Percentiles rank a stretch among this genome's conserved stretches.
Conservation (phyloP, 306 rosid species). For the Sindora glabra region DNA sequence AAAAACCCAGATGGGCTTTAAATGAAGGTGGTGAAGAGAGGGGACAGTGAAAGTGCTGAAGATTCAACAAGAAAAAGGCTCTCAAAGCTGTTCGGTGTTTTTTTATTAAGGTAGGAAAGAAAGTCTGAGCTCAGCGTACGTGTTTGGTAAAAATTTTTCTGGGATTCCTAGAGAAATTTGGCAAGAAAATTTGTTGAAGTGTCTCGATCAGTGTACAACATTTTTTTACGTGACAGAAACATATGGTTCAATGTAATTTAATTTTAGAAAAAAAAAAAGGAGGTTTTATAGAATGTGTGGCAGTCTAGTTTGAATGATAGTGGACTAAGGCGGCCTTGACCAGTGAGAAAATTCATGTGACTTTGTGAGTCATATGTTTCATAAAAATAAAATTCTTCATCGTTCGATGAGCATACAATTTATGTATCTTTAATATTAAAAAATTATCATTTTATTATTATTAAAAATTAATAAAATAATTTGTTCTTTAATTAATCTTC, state of each 20-base stretch:
- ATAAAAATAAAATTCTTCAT: too few species aligned
- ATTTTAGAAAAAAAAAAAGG: conserved; percentile 7
- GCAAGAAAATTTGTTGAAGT: conserved; percentile 41
- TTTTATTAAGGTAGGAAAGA: conserved; percentile 24
- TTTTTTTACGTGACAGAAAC: conserved; percentile 13
- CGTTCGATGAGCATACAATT: too few species aligned
- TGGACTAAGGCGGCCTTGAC: too few species aligned
- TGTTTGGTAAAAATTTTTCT: conserved; percentile 39
- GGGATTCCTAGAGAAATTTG: conserved; percentile 28
- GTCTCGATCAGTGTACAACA: conserved; percentile 33
- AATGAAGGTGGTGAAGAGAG: conserved; percentile 27
- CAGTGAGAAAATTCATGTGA: too few species aligned
- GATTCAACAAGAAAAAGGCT: conserved; percentile 26
- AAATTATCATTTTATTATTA: too few species aligned
- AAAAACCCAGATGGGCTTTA: conserved; percentile 31
- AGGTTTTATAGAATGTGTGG: conserved; percentile 18
- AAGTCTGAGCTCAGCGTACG: conserved; percentile 30
- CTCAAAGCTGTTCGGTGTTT: conserved; percentile 1
- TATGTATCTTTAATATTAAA: too few species aligned
- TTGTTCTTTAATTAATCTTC: too few species aligned
- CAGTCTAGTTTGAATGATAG: conserved; percentile 17
- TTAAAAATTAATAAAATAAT: too few species aligned
- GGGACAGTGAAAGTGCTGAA: conserved; percentile 25
- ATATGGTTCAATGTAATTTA: conserved; percentile 26
- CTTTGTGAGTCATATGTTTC: too few species aligned